These are phyloP conservation scores for Erigeron canadensis DNA, from an alignment of 129 eudicot species.

Conservation along the genomic window DNA sequence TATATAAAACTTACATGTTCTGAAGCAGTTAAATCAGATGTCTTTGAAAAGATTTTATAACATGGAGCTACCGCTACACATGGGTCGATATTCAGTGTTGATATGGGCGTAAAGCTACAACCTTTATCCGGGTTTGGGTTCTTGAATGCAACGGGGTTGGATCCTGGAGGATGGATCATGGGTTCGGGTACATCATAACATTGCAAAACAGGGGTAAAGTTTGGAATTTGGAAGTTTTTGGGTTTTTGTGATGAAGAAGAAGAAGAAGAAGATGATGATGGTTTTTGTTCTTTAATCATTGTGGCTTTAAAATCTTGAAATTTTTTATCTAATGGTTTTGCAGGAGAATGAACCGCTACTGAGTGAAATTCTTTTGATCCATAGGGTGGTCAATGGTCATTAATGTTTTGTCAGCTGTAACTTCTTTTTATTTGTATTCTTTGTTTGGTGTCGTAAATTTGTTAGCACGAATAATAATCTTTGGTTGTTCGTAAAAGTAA, in stretches of 20 bases:
- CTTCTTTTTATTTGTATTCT: too few relatives aligned
- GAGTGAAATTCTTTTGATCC: too few relatives aligned
- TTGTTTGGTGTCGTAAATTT: too few relatives aligned
- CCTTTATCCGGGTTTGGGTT: slow-evolving; percentile 13
- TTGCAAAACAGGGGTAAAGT: neutral
- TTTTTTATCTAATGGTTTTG: neutral
- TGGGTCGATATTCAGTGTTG: slow-evolving; percentile 23
- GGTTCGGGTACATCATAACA: slow-evolving; percentile 12
- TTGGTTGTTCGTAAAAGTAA: too few relatives aligned
- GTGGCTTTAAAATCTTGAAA: neutral
- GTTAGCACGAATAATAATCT: too few relatives aligned
- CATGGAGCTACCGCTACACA: slow-evolving; percentile 14
- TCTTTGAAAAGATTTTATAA: neutral
- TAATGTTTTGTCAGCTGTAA: too few relatives aligned
- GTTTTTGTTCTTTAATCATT: slow-evolving; percentile 17
- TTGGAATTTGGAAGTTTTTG: neutral
- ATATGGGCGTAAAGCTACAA: neutral
- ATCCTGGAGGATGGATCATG: slow-evolving; percentile 26
- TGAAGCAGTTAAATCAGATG: slow-evolving; percentile 22
- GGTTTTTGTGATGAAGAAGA: neutral
- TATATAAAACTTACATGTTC: slow-evolving; percentile 28
- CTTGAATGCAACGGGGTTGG: slow-evolving; percentile 7
- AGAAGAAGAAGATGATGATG: neutral
- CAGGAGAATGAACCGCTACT: too few relatives aligned
- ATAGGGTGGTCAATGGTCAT: too few relatives aligned